phyloP scores from a whole-genome alignment of 345 rosid species.

The Rhodamnia argentea region DNA sequence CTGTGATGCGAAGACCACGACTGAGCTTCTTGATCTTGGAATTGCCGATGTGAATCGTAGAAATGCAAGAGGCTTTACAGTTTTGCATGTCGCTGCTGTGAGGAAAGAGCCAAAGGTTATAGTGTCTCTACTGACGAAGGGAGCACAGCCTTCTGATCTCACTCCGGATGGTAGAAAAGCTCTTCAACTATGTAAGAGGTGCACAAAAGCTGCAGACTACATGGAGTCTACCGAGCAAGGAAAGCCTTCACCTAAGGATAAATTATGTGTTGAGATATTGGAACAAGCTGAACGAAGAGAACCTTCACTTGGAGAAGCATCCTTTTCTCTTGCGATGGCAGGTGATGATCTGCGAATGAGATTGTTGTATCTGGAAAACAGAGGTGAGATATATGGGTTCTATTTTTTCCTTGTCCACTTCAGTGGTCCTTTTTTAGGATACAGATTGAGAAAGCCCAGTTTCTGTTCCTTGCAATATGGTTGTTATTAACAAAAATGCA shows the following conservation, averaged over 20 bases:
- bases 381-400: slow-evolving; percentile 35
- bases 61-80: slow-evolving; percentile 60
- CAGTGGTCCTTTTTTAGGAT: background rate
- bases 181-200: slow-evolving; percentile 51
- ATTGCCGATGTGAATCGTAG: slow-evolving; percentile 54
- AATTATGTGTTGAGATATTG: slow-evolving; percentile 72
- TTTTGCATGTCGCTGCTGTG: slow-evolving; percentile 73
- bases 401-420: background rate
- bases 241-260: slow-evolving; percentile 44
- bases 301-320: slow-evolving; percentile 46
- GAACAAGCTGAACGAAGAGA: slow-evolving; percentile 58
- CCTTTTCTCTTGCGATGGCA: slow-evolving; percentile 54
- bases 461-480: background rate
- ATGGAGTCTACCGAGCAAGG: slow-evolving; percentile 41
- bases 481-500: background rate
- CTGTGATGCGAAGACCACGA: slow-evolving; percentile 59
- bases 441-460: background rate
- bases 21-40: slow-evolving; percentile 63
- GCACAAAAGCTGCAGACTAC: slow-evolving; percentile 51
- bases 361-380: slow-evolving; percentile 66
- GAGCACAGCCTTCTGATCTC: slow-evolving; percentile 60
- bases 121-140: slow-evolving; percentile 62
- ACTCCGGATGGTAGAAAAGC: slow-evolving; percentile 68
- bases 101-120: slow-evolving; percentile 73
- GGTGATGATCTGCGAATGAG: slow-evolving; percentile 62